Base-by-base conservation (phyloP, 108 stramenopile species). In the Fistulifera pelliculosa region DNA sequence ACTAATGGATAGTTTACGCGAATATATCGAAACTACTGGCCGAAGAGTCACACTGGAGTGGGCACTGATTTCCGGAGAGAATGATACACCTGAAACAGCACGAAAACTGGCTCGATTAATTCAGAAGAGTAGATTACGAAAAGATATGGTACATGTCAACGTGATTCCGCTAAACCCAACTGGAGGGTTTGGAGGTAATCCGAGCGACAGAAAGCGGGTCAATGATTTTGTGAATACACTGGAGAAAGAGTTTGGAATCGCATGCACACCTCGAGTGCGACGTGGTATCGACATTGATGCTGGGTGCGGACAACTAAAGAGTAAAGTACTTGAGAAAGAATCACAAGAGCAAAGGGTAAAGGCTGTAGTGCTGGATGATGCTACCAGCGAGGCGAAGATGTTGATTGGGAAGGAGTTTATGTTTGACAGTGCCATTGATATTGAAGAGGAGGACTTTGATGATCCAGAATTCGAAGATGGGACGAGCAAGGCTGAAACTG, bases 241-340 rank as follows among this genome's bases (percentile, higher is more conserved):
- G 54, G 67, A 77, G 61, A 62, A 70, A 19, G 74, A 81, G 25
- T 90, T 78, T 61, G 69, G 85, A 0, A 64, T 93, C 18, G 47
- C 71, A 31, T 74, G 80, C 26, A 94, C 94, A n/a, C 80, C 84
- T 4, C 74, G 95, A 38, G 92, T 95, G 52, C 78, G 97, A 51
- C 69, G 97, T n/a, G 97, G 97, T 14, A 95, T 98, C 59, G 97
- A 98, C 74, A 96, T 98, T 56, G 80, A 96, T 62, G 97, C 97
- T 28, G 97, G 97, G 22, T 98, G 97, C 76, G 97, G 97, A 7
- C 97, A 98, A 62, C 80, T 98, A 42, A 97, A 66, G 12, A 56
- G 79, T 17, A 73, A 85, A 21, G 44, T 28, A 0, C 24, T 31
- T 40, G 44, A 48, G 60, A 44, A 56, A 48, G 23, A 52, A 16